Evolutionary conservation across 1,139 yeast species (phyloP).

Genomic region (Yamadazyma triangularis): DNA sequence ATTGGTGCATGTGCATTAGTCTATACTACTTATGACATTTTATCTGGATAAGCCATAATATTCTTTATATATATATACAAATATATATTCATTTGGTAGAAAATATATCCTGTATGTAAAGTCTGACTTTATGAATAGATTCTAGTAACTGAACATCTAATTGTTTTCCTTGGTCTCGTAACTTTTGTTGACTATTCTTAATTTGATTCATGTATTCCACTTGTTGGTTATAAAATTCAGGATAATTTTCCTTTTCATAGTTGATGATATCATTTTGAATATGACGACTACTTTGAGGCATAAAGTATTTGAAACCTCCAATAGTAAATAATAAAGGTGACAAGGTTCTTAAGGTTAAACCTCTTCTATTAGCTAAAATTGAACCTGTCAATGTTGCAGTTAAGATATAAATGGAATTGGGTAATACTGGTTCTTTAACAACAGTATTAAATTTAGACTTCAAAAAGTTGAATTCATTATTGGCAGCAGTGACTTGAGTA

Average conservation of each 20-base stretch:
- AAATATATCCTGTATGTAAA: slow-evolving; percentile 13
- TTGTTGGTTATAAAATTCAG: slow-evolving; percentile 32
- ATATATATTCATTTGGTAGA: neutral
- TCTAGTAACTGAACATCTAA: slow-evolving; percentile 15
- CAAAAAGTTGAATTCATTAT: slow-evolving; percentile 33
- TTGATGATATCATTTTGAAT: slow-evolving; percentile 40
- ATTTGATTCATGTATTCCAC: slow-evolving; percentile 13
- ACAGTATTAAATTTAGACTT: slow-evolving; percentile 19
- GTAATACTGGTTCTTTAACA: slow-evolving; percentile 47
- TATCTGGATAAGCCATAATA: slow-evolving; percentile 10
- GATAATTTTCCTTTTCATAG: slow-evolving; percentile 50
- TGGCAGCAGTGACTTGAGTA: slow-evolving; percentile 42
- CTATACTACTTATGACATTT: slow-evolving; percentile 62
- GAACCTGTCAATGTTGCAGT: slow-evolving; percentile 56
- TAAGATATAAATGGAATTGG: slow-evolving; percentile 49
- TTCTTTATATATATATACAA: neutral
- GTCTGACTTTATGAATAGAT: slow-evolving; percentile 27
- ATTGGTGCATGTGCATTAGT: slow-evolving; percentile 59
- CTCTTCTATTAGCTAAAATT: slow-evolving; percentile 43
- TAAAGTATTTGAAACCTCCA: slow-evolving; percentile 31
- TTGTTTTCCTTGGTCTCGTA: slow-evolving; percentile 8
- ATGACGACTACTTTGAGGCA: slow-evolving; percentile 30
- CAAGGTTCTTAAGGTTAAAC: slow-evolving; percentile 45
- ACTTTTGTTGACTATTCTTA: slow-evolving; percentile 9
- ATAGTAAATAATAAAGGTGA: slow-evolving; percentile 49